These are phyloP conservation scores for Stachybotrys echinatus DNA, from an alignment of 2,329 filamentous ascomycete genomes.

Conservation along the genomic window DNA sequence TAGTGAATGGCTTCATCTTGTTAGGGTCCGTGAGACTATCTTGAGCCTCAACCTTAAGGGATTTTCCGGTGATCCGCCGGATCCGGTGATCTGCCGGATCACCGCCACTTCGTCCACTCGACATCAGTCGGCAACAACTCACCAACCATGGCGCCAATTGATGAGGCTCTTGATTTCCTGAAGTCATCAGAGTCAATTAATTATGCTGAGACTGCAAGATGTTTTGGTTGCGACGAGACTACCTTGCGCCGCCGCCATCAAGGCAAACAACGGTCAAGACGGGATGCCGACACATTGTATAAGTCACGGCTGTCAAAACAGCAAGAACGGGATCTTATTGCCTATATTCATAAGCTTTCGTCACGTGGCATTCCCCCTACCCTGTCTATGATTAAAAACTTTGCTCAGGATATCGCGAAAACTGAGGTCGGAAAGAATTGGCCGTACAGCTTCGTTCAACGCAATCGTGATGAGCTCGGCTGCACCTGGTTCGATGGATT, in stretches of 20 bases:
- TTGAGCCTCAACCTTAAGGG: not conserved
- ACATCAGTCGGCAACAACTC: not conserved
- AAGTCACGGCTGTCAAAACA: slow-evolving; percentile 6
- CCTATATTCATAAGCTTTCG: slow-evolving; percentile 8
- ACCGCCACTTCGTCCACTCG: not conserved
- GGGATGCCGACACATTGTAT: slow-evolving; percentile 4
- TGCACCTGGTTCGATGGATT: slow-evolving; percentile 1
- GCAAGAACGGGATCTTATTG: slow-evolving; percentile 7
- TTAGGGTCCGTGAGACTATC: too few species aligned
- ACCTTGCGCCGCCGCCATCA: not conserved
- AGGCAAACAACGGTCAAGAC: slow-evolving; percentile 9
- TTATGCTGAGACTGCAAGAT: too few species aligned
- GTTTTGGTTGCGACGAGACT: not conserved
- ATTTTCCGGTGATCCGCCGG: not conserved
- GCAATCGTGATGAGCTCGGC: not conserved
- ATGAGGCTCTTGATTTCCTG: too few species aligned
- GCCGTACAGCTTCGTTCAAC: slow-evolving; percentile 1
- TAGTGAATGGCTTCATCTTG: too few species aligned
- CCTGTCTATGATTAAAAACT: slow-evolving; percentile 4
- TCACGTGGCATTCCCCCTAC: slow-evolving; percentile 5
- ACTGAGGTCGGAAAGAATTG: not conserved
- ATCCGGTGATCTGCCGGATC: not conserved
- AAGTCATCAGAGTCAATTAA: too few species aligned
- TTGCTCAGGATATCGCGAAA: slow-evolving; percentile 3
- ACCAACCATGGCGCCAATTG: too few species aligned